Evolutionary conservation across 805 yeast species (phyloP).

Genomic region (Candida ipomoeae): DNA sequence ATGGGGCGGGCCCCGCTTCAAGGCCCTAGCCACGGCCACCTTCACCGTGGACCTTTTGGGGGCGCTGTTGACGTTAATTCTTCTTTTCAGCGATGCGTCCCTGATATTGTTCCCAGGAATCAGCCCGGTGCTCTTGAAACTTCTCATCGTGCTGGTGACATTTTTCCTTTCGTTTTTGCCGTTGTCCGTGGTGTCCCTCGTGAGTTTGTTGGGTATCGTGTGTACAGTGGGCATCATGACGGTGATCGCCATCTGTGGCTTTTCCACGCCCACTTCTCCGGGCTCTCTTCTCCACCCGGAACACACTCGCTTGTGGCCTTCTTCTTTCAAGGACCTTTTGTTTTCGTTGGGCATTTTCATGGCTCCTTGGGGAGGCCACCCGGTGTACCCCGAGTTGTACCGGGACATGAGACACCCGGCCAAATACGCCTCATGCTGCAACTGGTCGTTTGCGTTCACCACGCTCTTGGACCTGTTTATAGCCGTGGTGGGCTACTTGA

Average conservation of each 20-base stretch:
- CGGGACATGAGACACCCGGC: conserved; percentile 71
- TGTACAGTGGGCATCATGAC: conserved; percentile 50
- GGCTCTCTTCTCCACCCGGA: conserved; percentile 54
- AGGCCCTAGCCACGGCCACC: conserved; percentile 42
- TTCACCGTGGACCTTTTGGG: conserved; percentile 59
- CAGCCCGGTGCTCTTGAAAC: conserved; percentile 24
- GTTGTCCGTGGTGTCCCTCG: conserved; percentile 48
- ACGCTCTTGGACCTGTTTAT: conserved; percentile 55
- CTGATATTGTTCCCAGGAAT: conserved; percentile 23
- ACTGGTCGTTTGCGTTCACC: conserved; percentile 55
- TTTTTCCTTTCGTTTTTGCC: conserved; percentile 53
- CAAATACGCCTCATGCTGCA: conserved; percentile 51
- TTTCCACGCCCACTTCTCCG: conserved; percentile 36
- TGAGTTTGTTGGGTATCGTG: conserved; percentile 54
- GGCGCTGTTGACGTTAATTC: conserved; percentile 54
- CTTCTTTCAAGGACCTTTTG: conserved; percentile 31
- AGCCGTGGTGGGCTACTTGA: conserved; percentile 65
- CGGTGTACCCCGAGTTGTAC: conserved; percentile 73
- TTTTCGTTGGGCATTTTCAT: conserved; percentile 59
- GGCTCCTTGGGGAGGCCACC: conserved; percentile 85
- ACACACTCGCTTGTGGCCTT: conserved; percentile 34
- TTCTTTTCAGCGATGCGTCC: conserved; percentile 60
- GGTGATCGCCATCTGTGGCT: conserved; percentile 46
- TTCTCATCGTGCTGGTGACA: conserved; percentile 33
- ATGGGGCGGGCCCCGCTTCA: conserved; percentile 60